A percentile compares a stretch with the other conserved stretches of the same genome.
Conservation (phyloP, 2,329 filamentous ascomycete genomes). For the Fusarium proliferatum region DNA sequence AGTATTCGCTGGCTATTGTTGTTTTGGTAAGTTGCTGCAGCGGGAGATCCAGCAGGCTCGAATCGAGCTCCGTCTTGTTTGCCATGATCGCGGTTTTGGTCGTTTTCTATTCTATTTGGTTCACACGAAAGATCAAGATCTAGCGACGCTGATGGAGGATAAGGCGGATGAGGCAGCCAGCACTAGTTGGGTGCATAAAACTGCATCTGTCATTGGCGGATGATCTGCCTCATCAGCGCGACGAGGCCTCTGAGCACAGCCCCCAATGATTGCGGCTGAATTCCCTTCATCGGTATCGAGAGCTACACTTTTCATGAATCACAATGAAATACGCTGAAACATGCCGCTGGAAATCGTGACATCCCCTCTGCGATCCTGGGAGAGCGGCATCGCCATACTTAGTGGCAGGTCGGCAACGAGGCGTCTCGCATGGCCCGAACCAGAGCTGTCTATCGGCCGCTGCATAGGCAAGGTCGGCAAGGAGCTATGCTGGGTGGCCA, state of each 20-base stretch:
- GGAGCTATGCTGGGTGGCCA: background rate
- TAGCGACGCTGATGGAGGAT: background rate
- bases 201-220: background rate
- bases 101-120: accelerated
- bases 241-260: background rate
- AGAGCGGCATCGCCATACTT: background rate
- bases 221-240: background rate
- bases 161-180: background rate
- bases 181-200: background rate
- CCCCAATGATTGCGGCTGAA: background rate
- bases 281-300: background rate
- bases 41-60: background rate
- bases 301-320: background rate
- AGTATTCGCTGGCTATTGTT: background rate
- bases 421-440: background rate
- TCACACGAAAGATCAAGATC: accelerated
- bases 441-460: background rate
- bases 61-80: background rate
- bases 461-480: background rate
- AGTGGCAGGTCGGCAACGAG: background rate
- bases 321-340: background rate
- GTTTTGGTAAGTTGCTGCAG: background rate
- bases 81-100: background rate
- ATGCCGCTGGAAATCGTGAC: background rate
- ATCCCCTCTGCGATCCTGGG: background rate